Evolutionary conservation across 331 rosid species (phyloP).

Genomic region (Rosa hybrid): DNA sequence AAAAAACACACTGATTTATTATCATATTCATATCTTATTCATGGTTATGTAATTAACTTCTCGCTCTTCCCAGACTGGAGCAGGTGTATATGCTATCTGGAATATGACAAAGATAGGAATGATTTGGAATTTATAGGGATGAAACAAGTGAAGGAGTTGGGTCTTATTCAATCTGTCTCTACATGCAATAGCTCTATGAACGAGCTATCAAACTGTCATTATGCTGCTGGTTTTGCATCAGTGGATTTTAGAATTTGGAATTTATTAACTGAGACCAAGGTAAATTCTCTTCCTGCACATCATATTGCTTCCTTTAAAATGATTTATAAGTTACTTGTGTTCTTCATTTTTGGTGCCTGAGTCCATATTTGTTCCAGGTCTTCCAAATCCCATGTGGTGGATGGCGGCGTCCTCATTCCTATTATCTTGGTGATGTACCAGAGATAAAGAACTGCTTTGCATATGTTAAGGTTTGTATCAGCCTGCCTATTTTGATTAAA

Average conservation of each 20-base stretch:
- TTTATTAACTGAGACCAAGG: slow-evolving; percentile 78
- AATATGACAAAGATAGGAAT: slow-evolving; percentile 58
- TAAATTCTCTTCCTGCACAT: slow-evolving; percentile 30
- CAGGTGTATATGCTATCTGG: slow-evolving; percentile 85
- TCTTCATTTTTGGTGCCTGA: slow-evolving; percentile 21
- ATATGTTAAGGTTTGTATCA: slow-evolving; percentile 76
- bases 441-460: slow-evolving; percentile 87
- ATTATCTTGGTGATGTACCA: slow-evolving; percentile 81
- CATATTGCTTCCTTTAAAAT: not conserved
- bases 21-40: not conserved
- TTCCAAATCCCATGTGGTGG: slow-evolving; percentile 90
- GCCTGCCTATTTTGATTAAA: not conserved
- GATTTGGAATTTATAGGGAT: slow-evolving; percentile 83
- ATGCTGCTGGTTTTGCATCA: slow-evolving; percentile 95
- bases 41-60: not conserved
- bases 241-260: slow-evolving; percentile 87
- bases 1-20: too few relatives aligned
- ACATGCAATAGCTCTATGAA: slow-evolving; percentile 36
- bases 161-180: slow-evolving; percentile 64
- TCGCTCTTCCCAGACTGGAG: slow-evolving; percentile 76
- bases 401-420: slow-evolving; percentile 96
- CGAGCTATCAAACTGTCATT: slow-evolving; percentile 41
- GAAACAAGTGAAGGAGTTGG: slow-evolving; percentile 92
- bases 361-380: slow-evolving; percentile 50
- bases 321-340: not conserved